Evolutionary conservation across 1,139 yeast genomes (phyloP).

Genomic region (Saccharomycopsis hybrid): DNA sequence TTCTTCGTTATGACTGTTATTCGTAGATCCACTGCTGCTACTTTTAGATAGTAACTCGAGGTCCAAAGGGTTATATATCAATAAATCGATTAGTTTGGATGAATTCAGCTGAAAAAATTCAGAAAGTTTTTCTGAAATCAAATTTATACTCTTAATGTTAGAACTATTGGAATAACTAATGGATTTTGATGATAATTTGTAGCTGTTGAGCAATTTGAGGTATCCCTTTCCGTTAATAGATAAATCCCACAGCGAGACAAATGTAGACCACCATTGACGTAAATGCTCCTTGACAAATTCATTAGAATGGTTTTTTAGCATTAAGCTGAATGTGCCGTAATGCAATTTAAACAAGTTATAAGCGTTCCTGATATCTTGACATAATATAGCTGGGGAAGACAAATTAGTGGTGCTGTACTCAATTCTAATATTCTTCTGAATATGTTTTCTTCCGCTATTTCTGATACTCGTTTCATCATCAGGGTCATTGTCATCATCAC

Average conservation of each 20-base stretch:
- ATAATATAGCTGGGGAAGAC: constrained; percentile 13
- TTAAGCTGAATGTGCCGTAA: constrained; percentile 10
- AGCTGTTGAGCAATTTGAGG: constrained; percentile 14
- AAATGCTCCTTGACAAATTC: not conserved
- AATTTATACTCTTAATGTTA: constrained; percentile 17
- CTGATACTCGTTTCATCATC: no score
- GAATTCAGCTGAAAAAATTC: constrained; percentile 21
- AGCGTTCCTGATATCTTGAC: constrained; percentile 12
- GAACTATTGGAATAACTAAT: constrained; percentile 15
- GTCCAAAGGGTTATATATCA: constrained; percentile 16
- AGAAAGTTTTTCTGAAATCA: constrained; percentile 18
- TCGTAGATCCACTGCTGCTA: not conserved
- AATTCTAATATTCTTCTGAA: constrained; percentile 2
- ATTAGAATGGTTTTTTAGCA: not conserved
- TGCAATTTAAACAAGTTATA: constrained; percentile 16
- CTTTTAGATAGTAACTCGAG: not conserved
- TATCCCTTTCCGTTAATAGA: constrained; percentile 16
- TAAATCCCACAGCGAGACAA: constrained; percentile 12
- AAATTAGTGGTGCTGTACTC: constrained; percentile 16
- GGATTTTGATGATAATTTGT: constrained; percentile 18
- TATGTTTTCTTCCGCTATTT: not conserved
- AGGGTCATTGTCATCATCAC: constrained; percentile 2
- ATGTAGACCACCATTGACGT: constrained; percentile 11
- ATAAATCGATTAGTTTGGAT: constrained; percentile 17
- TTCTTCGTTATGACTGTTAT: not conserved